Evolutionary conservation across 768 basidiomycete species (phyloP), one percentile per base, ranked within the genome.

Genomic region (Hygrophorus pudorinus): DNA sequence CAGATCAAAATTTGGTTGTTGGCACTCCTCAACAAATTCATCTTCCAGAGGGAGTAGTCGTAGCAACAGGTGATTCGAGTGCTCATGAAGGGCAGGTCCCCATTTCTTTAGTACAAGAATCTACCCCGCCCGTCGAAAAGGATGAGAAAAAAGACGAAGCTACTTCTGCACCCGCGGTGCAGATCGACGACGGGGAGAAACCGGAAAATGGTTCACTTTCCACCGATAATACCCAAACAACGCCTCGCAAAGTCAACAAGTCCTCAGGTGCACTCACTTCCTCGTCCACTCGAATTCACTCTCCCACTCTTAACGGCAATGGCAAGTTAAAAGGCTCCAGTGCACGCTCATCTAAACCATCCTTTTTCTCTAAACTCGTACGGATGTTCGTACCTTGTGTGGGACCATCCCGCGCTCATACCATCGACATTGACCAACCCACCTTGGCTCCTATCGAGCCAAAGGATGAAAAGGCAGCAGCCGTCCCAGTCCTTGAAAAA

Each of bases 331-430:
- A 46, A 39, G 39, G 42, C 44, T 46, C 52, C 41, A 30, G 50
- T 44, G 33, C 53, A 42, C 46, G 48, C 31, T 40, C 51, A 10
- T 43, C 62, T 51, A 72, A 72, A 64, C 65, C 70, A 42, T 76
- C 79, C 17, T 71, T 84, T 52, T 60, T 82, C 47, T 71, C 75
- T 41, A 76, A 70, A 57, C 63, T 85, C 46, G 56, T 85, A 41
- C 74, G 68, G 49, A 69, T 73, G 48, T 69, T 85, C 42, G 69
- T 85, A 40, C 84, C 83, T 28, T 86, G 84, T 48, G 62, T 81
- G 38, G 67, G 72, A n/a, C 67, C 76, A 16, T 74, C 70, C 14
- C 63, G 63, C 47, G 53, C 70, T n/a, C 73, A 76, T 45, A 55
- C 59, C 38, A 48, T 71, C 40, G 72, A 78, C 33, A 54, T 67